Percentiles rank a stretch among this genome's conserved stretches.
Evolutionary conservation across 2,329 filamentous ascomycete genomes (phyloP).

Genomic region (Colletotrichum eleusines): DNA sequence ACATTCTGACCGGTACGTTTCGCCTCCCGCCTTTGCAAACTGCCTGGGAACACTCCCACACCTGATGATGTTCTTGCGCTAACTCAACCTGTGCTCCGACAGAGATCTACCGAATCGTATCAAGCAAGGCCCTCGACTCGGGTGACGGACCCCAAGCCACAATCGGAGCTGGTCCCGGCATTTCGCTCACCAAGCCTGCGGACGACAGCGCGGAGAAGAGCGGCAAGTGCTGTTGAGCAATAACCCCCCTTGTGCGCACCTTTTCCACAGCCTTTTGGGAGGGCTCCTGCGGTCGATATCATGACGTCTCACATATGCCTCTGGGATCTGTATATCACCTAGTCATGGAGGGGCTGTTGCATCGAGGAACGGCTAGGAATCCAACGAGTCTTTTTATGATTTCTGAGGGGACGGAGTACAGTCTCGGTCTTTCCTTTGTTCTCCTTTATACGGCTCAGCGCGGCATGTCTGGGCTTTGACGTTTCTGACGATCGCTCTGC

Average conservation of each 20-base stretch:
- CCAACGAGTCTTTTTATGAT: constrained; percentile 45
- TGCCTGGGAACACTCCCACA: constrained; percentile 22
- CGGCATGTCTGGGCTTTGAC: constrained; percentile 41
- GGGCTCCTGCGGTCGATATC: constrained; percentile 45
- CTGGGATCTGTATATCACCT: constrained; percentile 46
- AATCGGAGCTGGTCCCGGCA: constrained; percentile 83
- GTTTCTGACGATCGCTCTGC: constrained; percentile 43
- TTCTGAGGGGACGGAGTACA: constrained; percentile 45
- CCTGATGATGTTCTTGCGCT: constrained; percentile 2
- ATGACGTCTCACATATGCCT: constrained; percentile 50
- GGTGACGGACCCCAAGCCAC: constrained; percentile 85
- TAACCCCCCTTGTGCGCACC: constrained; percentile 13
- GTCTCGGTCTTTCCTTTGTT: constrained; percentile 45
- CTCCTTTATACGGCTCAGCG: constrained; percentile 39
- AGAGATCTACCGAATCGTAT: constrained; percentile 99
- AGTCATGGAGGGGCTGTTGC: constrained; percentile 40
- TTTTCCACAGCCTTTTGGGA: constrained; percentile 39
- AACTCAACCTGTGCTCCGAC: constrained; percentile 38
- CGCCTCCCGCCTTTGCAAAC: constrained; percentile 2
- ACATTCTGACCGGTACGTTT: constrained; percentile 92
- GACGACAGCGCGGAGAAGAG: constrained; percentile 81
- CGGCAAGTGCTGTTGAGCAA: constrained; percentile 81
- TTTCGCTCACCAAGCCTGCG: constrained; percentile 88
- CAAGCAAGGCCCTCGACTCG: constrained; percentile 94
- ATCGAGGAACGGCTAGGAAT: constrained; percentile 44